These are phyloP conservation scores for sorghum (Sorghum bicolor) DNA, from an alignment of 176 grass and related monocot genomes.

Conservation along the genomic window Sorghum_bicolor_NCBIv3 NC_012871.2:61651501-61652000, in stretches of 20 bases:
- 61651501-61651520: background rate
- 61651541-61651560: constrained; percentile 28
- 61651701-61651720: background rate
- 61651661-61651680: background rate
- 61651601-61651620: background rate
- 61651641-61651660: background rate
- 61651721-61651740: background rate
- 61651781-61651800: background rate
- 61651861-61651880: too few relatives aligned
- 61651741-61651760: background rate
- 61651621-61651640: background rate
- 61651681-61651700: too few relatives aligned
- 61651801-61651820: background rate
- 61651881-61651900: too few relatives aligned
- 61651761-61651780: background rate
- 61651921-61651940: too few relatives aligned
- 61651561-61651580: background rate
- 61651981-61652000: background rate
- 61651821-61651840: too few relatives aligned
- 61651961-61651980: too few relatives aligned
- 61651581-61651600: background rate
- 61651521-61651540: background rate
- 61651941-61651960: too few relatives aligned
- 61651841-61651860: too few relatives aligned
- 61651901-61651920: too few relatives aligned